phyloP scores from a whole-genome alignment of 2,329 filamentous ascomycete species.

The Trichoderma gracile region DNA sequence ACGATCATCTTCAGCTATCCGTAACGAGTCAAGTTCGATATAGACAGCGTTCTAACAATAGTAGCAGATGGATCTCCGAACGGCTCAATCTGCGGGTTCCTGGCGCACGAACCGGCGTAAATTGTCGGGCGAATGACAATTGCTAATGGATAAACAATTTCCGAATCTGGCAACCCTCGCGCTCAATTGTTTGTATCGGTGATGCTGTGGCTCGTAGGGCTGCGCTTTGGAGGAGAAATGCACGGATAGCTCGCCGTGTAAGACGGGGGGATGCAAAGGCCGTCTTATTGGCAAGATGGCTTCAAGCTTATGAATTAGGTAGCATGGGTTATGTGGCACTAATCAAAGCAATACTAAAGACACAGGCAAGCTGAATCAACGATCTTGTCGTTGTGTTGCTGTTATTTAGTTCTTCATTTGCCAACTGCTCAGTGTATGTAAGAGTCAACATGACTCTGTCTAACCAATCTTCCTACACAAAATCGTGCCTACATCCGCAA shows the following conservation, averaged over 20 bases:
- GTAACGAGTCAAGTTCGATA: background rate
- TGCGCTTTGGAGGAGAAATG: background rate
- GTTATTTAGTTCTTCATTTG: background rate
- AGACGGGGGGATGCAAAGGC: slow-evolving; percentile 15
- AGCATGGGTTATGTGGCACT: background rate
- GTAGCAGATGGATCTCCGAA: slow-evolving; percentile 3
- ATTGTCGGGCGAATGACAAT: slow-evolving; percentile 6
- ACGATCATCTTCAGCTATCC: slow-evolving; percentile 1
- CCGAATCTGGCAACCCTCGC: background rate
- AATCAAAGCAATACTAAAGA: background rate
- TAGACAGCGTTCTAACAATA: background rate
- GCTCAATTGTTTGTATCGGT: background rate
- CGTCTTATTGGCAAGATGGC: slow-evolving; percentile 4
- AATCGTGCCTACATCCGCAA: slow-evolving; percentile 26
- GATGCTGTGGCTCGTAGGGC: background rate
- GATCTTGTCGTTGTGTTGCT: background rate
- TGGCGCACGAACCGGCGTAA: background rate
- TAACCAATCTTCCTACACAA: slow-evolving; percentile 25
- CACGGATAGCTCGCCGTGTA: background rate
- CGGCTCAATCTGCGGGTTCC: background rate
- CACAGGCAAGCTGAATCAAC: background rate
- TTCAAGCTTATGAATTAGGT: background rate
- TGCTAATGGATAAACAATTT: background rate
- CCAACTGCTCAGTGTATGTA: background rate
- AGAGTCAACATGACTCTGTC: background rate